phyloP scores from a whole-genome alignment of 305 asterid genomes.

The Fraxinus nigra region DNA sequence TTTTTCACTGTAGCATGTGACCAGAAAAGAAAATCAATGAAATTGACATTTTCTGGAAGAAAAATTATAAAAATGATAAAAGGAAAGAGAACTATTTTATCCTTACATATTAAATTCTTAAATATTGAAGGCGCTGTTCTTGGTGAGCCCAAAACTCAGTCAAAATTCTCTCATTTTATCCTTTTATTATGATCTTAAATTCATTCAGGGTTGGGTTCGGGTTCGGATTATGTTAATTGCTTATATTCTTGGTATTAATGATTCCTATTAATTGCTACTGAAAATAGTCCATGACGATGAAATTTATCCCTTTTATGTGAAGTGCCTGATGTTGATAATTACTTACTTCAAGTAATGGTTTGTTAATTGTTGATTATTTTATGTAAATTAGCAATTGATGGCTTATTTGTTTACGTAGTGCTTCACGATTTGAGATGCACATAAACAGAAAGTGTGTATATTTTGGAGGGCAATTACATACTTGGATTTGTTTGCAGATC shows the following conservation, averaged over 20 bases:
- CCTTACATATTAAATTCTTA: conserved; percentile 23
- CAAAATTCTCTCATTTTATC: conserved; percentile 6
- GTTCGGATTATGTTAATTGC: not conserved
- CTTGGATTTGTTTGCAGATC: conserved; percentile 50
- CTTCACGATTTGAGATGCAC: not conserved
- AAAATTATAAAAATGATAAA: not conserved
- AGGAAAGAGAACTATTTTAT: conserved; percentile 1
- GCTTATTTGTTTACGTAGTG: not conserved
- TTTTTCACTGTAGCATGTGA: not conserved
- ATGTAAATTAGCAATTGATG: not conserved
- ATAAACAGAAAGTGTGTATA: not conserved
- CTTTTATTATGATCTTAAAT: not conserved
- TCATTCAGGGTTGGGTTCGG: not conserved
- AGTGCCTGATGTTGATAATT: not conserved
- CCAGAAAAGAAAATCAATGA: conserved; percentile 2
- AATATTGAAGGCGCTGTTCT: conserved; percentile 18
- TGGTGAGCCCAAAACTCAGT: conserved; percentile 21
- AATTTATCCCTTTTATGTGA: not conserved
- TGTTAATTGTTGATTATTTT: not conserved
- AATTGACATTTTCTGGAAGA: conserved; percentile 4
- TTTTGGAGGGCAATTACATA: not conserved
- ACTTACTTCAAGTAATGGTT: not conserved
- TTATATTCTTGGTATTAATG: not conserved
- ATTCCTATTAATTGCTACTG: not conserved
- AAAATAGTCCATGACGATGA: not conserved